Evolutionary conservation across 495 filamentous ascomycete genomes (phyloP), one percentile per base, ranked within the genome.

Genomic region (Xylaria grammica): DNA sequence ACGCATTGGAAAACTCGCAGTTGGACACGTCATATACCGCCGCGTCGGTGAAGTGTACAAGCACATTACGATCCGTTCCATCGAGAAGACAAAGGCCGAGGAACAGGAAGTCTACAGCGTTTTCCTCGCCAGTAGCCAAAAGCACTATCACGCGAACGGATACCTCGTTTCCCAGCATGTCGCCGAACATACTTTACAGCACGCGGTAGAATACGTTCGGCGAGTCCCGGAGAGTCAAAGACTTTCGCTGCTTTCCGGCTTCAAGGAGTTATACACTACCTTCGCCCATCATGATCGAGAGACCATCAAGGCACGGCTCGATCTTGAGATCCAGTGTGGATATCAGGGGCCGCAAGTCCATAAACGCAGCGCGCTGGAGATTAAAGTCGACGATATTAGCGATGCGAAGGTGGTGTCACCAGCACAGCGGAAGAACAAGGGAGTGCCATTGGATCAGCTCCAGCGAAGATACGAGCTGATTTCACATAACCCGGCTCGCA

Each of bases 1-100:
- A 19, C 51, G 19, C 7, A 40, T 55, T 20, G 51, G 51, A 32
- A 19, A 55, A 29, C 51, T 55, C 11, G 51, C 51, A 32, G n/a
- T 40, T 20, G 51, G 51, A 19, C 51, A 55, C 34, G 29, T 55
- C 30, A 2, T 55, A 29, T 55, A 19, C 51, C 29, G 27, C 8
- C 51, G 26, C 3, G 13, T 15, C 11, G 29, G 51, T 17, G 30
- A 29, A n/a, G 29, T 15, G 13, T 55, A 55, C 51, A 4, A 55
- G n/a, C 1, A 27, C 11, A 27, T 55, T 3, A 15, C 3, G 11
- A 55, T 55, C 29, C 2, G 30, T 2, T 55, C 51, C 24, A 55
- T 55, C 13, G 4, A 27, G 8, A 13, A 20, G 30, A 55, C 51
- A 11, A 30, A 55, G 2, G 4, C 17, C 29, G 17, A 17, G 3